phyloP scores from a whole-genome alignment of 1,284 basidiomycete genomes.

The Leccinum pallidistipes region DNA sequence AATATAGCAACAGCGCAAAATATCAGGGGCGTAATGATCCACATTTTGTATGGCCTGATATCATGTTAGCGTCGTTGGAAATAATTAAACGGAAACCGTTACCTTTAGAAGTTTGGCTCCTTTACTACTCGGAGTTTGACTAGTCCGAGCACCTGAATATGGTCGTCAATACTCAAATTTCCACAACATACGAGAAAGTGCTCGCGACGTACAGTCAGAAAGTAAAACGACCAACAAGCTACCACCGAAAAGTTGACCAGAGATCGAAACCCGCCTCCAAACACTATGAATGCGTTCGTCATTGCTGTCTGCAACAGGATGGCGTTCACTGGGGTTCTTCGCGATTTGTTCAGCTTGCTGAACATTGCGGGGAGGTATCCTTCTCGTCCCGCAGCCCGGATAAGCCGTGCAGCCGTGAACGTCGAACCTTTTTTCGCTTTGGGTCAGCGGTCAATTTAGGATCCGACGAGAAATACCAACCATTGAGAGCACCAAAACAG shows the following conservation, averaged over 20 bases:
- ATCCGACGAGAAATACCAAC: constrained; percentile 36
- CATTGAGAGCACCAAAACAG: constrained; percentile 91
- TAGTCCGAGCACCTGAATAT: constrained; percentile 74
- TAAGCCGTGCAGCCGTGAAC: constrained; percentile 82
- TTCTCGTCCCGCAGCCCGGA: constrained; percentile 88
- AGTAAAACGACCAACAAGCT: constrained; percentile 89
- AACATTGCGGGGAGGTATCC: constrained; percentile 85
- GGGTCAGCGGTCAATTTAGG: constrained; percentile 8
- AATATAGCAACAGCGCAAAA: constrained; percentile 95
- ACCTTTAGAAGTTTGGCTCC: constrained; percentile 88
- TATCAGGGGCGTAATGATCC: constrained; percentile 85
- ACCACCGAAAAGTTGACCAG: constrained; percentile 89
- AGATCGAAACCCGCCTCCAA: constrained; percentile 87
- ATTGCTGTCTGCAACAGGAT: constrained; percentile 75
- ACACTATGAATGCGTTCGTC: constrained; percentile 73
- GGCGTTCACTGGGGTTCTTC: constrained; percentile 86
- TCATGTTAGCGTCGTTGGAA: not conserved
- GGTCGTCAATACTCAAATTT: constrained; percentile 1
- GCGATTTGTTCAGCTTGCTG: constrained; percentile 67
- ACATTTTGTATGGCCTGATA: constrained; percentile 85
- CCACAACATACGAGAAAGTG: not conserved
- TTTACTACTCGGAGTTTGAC: constrained; percentile 81
- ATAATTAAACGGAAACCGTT: constrained; percentile 10
- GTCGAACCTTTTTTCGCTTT: constrained; percentile 50
- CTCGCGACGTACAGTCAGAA: constrained; percentile 70